A percentile compares a stretch with the other conserved stretches of the same genome.
These are phyloP conservation scores for Diaporthe sp. DNA, from an alignment of 2,329 filamentous ascomycete genomes.

Conservation along the genomic window DNA sequence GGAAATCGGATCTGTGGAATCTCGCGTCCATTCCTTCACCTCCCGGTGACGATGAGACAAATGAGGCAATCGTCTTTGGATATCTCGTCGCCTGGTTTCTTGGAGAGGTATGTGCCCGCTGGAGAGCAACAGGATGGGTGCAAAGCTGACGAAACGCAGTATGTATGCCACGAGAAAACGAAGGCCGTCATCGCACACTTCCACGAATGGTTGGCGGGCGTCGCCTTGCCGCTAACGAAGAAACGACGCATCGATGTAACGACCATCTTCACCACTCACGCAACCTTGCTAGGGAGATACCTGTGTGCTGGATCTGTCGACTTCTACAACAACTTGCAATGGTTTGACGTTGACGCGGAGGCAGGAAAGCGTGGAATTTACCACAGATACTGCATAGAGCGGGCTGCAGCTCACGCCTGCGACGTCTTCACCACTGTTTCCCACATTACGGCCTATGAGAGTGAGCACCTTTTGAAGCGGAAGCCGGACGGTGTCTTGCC, in stretches of 20 bases:
- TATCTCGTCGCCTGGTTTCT: conserved; percentile 98
- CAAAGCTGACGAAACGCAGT: conserved; percentile 66
- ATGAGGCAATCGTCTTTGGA: conserved; percentile 97
- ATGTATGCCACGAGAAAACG: conserved; percentile 91
- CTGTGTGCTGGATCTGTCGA: conserved; percentile 97
- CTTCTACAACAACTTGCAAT: conserved; percentile 99
- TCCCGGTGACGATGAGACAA: conserved; percentile 92
- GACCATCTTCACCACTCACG: conserved; percentile 98
- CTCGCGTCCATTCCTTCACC: conserved; percentile 94
- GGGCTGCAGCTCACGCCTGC: conserved; percentile 89
- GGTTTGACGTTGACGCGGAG: conserved; percentile 96
- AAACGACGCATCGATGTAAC: conserved; percentile 96
- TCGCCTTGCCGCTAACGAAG: conserved; percentile 91
- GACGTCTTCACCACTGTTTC: conserved; percentile 99
- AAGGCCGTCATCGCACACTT: conserved; percentile 97
- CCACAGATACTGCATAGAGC: conserved; percentile 98
- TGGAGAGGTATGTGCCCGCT: conserved; percentile 79
- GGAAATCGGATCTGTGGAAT: conserved; percentile 97
- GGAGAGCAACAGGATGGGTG: conserved; percentile 37
- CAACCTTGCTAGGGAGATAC: conserved; percentile 93
- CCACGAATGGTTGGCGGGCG: conserved; percentile 98
- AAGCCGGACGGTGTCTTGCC: conserved; percentile 97
- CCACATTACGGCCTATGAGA: conserved; percentile 98
- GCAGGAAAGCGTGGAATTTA: conserved; percentile 98
- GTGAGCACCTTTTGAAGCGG: conserved; percentile 95